These are phyloP conservation scores for Lodderomyces parapsilosis DNA, from an alignment of 1,139 yeast genomes.

Conservation along the genomic window DNA sequence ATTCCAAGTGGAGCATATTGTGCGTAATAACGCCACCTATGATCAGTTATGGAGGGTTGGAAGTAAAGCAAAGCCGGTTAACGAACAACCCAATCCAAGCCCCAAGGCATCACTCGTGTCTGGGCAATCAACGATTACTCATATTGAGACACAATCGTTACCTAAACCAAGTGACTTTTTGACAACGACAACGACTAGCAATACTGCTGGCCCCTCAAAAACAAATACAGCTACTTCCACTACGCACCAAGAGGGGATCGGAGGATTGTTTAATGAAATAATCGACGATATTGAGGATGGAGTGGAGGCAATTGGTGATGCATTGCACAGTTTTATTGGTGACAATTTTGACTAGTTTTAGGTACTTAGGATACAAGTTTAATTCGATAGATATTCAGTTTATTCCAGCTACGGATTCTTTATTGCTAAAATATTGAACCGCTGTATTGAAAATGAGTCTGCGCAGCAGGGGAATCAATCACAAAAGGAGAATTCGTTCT, in stretches of 20 bases:
- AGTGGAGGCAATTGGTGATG: slow-evolving; percentile 16
- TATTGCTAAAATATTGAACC: neutral
- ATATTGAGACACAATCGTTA: slow-evolving; percentile 21
- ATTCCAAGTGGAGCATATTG: slow-evolving; percentile 47
- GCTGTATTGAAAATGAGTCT: neutral
- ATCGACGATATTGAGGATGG: slow-evolving; percentile 31
- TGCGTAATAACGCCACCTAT: slow-evolving; percentile 49
- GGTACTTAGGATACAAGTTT: neutral
- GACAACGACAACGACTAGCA: slow-evolving; percentile 6
- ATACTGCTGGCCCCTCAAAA: neutral
- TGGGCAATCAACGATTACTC: slow-evolving; percentile 25
- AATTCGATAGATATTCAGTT: neutral
- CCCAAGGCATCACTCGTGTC: slow-evolving; percentile 28
- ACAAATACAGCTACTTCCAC: slow-evolving; percentile 7
- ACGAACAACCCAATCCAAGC: slow-evolving; percentile 16
- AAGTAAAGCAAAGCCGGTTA: neutral
- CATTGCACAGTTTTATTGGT: slow-evolving; percentile 18
- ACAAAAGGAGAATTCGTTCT: slow-evolving; percentile 30
- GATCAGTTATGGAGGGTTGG: slow-evolving; percentile 42
- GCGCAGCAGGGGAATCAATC: slow-evolving; percentile 14
- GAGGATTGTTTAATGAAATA: slow-evolving; percentile 25
- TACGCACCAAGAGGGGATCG: slow-evolving; percentile 17
- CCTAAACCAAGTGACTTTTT: slow-evolving; percentile 39
- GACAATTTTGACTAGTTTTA: slow-evolving; percentile 5
- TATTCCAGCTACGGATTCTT: neutral